These are phyloP conservation scores for Albizia julibrissin DNA, from an alignment of 306 rosid genomes.

Conservation along the genomic window DNA sequence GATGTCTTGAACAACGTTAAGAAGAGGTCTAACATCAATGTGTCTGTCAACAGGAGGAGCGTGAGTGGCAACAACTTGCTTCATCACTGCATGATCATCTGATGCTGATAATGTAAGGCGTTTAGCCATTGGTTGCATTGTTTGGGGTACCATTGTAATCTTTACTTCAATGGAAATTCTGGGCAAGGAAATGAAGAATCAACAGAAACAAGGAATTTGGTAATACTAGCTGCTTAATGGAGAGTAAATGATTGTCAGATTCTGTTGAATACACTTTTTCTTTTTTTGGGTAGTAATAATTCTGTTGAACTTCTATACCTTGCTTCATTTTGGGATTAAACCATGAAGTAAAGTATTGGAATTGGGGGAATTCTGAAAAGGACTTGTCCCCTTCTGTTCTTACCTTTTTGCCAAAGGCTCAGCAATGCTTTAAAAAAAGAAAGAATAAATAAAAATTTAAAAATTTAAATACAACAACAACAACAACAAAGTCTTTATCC, in stretches of 20 bases:
- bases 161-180: background rate
- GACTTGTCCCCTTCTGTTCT: slow-evolving; percentile 12
- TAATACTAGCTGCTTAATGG: background rate
- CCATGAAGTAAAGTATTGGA: slow-evolving; percentile 8
- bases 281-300: background rate
- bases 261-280: background rate
- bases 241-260: slow-evolving; percentile 3
- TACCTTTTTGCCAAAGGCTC: background rate
- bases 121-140: slow-evolving; percentile 28
- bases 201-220: slow-evolving; percentile 7
- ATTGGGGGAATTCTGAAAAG: slow-evolving; percentile 35
- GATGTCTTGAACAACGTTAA: slow-evolving; percentile 53
- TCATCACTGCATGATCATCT: slow-evolving; percentile 47
- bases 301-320: slow-evolving; percentile 40
- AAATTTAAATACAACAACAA: background rate
- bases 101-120: slow-evolving; percentile 42
- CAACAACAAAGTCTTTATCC: too few relatives aligned
- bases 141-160: background rate
- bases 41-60: slow-evolving; percentile 42
- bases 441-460: background rate
- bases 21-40: slow-evolving; percentile 48
- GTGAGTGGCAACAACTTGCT: slow-evolving; percentile 49
- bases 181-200: background rate
- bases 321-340: slow-evolving; percentile 55
- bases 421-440: background rate